Conservation (phyloP, 1,284 basidiomycete species). For the Marasmius fiardii region DNA sequence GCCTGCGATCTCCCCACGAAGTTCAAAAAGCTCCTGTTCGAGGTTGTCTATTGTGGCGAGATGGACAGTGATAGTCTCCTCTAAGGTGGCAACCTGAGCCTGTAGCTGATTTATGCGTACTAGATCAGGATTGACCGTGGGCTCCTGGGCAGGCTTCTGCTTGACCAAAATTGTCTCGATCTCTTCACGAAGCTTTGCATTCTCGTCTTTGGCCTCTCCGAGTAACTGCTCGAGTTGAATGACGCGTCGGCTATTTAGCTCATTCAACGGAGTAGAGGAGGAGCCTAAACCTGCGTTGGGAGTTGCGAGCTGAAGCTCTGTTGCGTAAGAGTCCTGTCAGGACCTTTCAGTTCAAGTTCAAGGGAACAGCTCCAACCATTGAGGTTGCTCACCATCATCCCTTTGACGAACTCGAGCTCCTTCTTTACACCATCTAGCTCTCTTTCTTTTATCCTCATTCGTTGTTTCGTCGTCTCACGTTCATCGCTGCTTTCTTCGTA, state of each 20-base stretch:
- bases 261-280: conserved; percentile 20
- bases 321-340: not conserved
- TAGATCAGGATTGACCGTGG: not conserved
- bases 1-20: conserved; percentile 70
- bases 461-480: conserved; percentile 38
- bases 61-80: conserved; percentile 36
- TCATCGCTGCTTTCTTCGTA: conserved; percentile 24
- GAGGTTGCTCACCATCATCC: conserved; percentile 43
- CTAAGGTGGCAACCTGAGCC: conserved; percentile 29
- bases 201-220: conserved; percentile 48
- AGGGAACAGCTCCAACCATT: not conserved
- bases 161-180: conserved; percentile 25
- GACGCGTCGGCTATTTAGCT: conserved; percentile 39
- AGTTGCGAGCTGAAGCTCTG: not conserved
- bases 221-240: conserved; percentile 58
- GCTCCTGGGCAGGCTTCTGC: conserved; percentile 26
- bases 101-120: conserved; percentile 19
- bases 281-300: not conserved
- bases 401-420: conserved; percentile 61
- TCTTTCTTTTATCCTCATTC: conserved; percentile 42
- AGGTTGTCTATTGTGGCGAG: conserved; percentile 56
- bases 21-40: conserved; percentile 71
- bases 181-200: conserved; percentile 42
- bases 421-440: conserved; percentile 46
- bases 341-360: not conserved